Conservation (phyloP, 371 early-diverging fungal species). For the Capniomyces stellatus region DNA sequence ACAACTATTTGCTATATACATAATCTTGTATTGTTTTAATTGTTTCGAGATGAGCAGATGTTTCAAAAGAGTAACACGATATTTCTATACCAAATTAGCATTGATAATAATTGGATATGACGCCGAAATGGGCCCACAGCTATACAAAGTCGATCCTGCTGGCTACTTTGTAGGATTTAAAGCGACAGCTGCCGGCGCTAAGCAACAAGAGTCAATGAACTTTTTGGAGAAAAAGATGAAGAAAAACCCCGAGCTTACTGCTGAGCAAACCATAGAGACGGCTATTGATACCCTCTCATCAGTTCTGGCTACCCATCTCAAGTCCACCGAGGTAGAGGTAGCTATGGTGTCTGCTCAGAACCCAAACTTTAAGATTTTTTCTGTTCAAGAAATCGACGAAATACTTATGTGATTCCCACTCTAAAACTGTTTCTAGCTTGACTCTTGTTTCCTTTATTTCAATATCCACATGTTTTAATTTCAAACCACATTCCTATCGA, state of each 20-base stretch:
- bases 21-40: constrained; percentile 33
- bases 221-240: constrained; percentile 95
- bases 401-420: constrained; percentile 41
- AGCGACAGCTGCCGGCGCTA: constrained; percentile 93
- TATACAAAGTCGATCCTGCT: constrained; percentile 96
- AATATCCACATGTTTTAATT: too few relatives aligned
- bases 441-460: too few relatives aligned
- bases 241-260: constrained; percentile 45
- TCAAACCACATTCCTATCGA: too few relatives aligned
- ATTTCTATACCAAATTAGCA: constrained; percentile 28
- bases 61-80: too few relatives aligned
- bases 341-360: constrained; percentile 63
- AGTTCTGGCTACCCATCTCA: constrained; percentile 83
- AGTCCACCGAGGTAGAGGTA: constrained; percentile 85
- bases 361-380: constrained; percentile 61
- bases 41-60: background rate
- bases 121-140: constrained; percentile 85
- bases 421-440: background rate
- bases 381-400: constrained; percentile 72
- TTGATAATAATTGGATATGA: constrained; percentile 93
- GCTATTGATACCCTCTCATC: constrained; percentile 87
- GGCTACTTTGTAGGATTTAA: constrained; percentile 94
- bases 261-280: constrained; percentile 84
- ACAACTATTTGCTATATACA: background rate
- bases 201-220: constrained; percentile 91